phyloP scores from a whole-genome alignment of 2,329 filamentous ascomycete genomes.

The Fusarium incarnatum region DNA sequence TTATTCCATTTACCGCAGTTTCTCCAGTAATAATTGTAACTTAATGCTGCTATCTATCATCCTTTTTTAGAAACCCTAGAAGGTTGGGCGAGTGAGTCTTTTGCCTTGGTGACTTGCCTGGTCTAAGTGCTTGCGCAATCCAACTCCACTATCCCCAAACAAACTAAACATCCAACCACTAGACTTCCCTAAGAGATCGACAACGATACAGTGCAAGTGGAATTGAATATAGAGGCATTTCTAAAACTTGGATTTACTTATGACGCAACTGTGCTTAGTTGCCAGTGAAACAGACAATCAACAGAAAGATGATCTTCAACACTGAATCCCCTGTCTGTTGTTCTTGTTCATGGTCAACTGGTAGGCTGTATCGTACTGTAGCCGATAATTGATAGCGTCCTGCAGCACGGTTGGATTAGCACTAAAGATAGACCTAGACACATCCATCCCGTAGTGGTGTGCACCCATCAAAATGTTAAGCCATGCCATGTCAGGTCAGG shows the following conservation, averaged over 20 bases:
- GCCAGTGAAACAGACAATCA: constrained; percentile 2
- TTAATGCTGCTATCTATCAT: not conserved
- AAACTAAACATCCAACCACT: constrained; percentile 21
- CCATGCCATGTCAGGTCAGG: constrained; percentile 5
- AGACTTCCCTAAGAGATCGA: constrained; percentile 1
- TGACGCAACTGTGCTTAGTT: constrained; percentile 28
- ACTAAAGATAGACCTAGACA: constrained; percentile 2
- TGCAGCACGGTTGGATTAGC: constrained; percentile 3
- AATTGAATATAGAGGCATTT: constrained; percentile 2
- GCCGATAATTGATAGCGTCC: not conserved
- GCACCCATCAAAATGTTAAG: constrained; percentile 18
- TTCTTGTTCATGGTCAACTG: too few relatives aligned
- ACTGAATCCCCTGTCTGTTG: constrained; percentile 1
- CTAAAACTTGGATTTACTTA: constrained; percentile 15
- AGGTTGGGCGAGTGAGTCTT: not conserved
- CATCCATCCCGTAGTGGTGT: constrained; percentile 9
- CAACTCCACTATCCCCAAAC: constrained; percentile 29
- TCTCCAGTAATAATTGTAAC: constrained; percentile 10
- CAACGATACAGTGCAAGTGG: constrained; percentile 17
- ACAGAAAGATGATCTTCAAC: constrained; percentile 3
- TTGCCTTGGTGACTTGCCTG: constrained; percentile 17
- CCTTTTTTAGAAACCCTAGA: constrained; percentile 26
- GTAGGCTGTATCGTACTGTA: not conserved
- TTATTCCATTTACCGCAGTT: constrained; percentile 3
- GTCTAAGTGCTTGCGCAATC: constrained; percentile 35